Evolutionary conservation across 305 asterid genomes (phyloP), one percentile per base, ranked within the genome.

Genomic region (Fraxinus angustifolia): DNA sequence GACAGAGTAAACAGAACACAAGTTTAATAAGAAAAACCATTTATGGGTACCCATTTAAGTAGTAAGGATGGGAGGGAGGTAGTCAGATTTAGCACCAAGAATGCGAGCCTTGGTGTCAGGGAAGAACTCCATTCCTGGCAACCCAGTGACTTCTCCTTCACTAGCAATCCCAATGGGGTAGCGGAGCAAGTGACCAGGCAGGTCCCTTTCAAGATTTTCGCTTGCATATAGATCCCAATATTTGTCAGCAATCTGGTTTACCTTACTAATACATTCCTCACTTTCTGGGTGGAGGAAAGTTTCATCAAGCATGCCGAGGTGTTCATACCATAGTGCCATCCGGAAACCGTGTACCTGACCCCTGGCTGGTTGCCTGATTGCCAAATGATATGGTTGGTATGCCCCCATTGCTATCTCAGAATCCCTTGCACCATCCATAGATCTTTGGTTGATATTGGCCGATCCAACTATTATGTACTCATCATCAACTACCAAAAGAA

Each of bases 331-430:
- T 19, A 94, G 82, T 4, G 98, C 88, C 98, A 94, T 90, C 76
- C 98, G 83, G 87, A 94, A 93, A 50, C 98, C 98, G 12, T 94
- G 97, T 82, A 93, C 71, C 80, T 94, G 95, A 12, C 98, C 98
- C 83, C 92, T 83, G 8, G 97, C 98, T 0, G 94, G 95, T 82
- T 89, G 89, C 76, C 90, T 82, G 6, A 79, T 83, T 1, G 94
- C 86, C 60, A 94, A 74, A 85, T 94, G 96, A 82, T 94, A 75
- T 0, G 98, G 97, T 72, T 94, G 98, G 87, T 91, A 94, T 7
- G 96, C 97, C 3, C 97, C 98, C 93, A 93, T 94, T 16, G 97
- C 97, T 36, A 94, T 93, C 90, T 94, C 98, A 0, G 98, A 90
- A 81, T 94, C 98, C 75, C 98, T 87, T 10, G 97, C 88, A 0